These are phyloP conservation scores for Rusavskia elegans DNA, from an alignment of 495 filamentous ascomycete species.

Conservation along the genomic window DNA sequence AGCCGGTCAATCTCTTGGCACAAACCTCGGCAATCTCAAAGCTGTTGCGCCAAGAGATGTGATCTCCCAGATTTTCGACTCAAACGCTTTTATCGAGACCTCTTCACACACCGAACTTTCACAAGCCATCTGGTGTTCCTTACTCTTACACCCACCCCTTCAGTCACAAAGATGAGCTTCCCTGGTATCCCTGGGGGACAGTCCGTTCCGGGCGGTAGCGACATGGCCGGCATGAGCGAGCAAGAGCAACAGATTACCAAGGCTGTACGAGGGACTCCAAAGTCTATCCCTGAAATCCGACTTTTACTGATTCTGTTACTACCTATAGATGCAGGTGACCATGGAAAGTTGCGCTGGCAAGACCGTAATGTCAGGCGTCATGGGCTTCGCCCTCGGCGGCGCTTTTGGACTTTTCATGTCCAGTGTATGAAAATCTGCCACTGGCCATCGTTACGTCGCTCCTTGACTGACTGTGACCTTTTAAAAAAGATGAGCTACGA, in stretches of 20 bases:
- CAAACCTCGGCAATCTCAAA: too few relatives aligned
- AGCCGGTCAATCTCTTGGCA: too few relatives aligned
- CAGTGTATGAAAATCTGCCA: conserved; percentile 38
- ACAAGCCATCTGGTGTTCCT: too few relatives aligned
- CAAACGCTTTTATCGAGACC: too few relatives aligned
- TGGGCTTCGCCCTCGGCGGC: conserved; percentile 82
- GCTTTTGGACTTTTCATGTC: conserved; percentile 95
- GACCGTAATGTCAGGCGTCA: conserved; percentile 63
- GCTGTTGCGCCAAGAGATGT: too few relatives aligned
- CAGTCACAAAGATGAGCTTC: conserved; percentile 23
- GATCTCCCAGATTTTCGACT: too few relatives aligned
- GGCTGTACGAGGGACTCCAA: conserved; percentile 21
- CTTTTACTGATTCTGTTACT: not conserved
- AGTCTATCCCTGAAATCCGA: not conserved
- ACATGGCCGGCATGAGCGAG: conserved; percentile 28
- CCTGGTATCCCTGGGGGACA: conserved; percentile 24
- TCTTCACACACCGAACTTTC: too few relatives aligned
- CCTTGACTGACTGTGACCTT: not conserved
- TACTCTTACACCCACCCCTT: too few relatives aligned
- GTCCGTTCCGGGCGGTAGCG: conserved; percentile 12
- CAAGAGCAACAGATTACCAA: conserved; percentile 38
- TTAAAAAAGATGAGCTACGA: conserved; percentile 71
- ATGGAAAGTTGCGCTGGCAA: conserved; percentile 88
- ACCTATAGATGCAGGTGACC: conserved; percentile 49
- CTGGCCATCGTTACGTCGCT: conserved; percentile 10